Evolutionary conservation across 352 stramenopile genomes (phyloP).

Genomic region (Phytophthora nicotianae): DNA sequence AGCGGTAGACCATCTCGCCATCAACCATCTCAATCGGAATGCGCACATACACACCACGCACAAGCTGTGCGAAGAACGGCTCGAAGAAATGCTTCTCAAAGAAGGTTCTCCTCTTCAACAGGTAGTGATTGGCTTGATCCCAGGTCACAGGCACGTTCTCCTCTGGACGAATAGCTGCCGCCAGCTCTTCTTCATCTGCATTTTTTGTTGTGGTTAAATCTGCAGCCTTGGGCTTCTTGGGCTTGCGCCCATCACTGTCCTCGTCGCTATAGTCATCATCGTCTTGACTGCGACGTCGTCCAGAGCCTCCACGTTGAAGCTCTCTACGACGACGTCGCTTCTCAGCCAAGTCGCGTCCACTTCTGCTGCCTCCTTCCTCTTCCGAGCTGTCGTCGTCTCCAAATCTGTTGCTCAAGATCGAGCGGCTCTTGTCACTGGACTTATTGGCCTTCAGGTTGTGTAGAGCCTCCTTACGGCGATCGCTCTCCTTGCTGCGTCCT

Average conservation of each 20-base stretch:
- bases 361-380: constrained; percentile 44
- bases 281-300: constrained; percentile 27
- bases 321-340: constrained; percentile 78
- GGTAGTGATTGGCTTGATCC: constrained; percentile 80
- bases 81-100: constrained; percentile 91
- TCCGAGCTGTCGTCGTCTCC: constrained; percentile 60
- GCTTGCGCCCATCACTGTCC: constrained; percentile 43
- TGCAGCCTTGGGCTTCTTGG: constrained; percentile 31
- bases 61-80: constrained; percentile 82
- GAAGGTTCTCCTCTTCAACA: constrained; percentile 72
- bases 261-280: constrained; percentile 53
- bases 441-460: constrained; percentile 84
- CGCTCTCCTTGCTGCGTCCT: constrained; percentile 63
- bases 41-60: constrained; percentile 76
- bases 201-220: constrained; percentile 41
- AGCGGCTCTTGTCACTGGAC: constrained; percentile 69
- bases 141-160: constrained; percentile 77
- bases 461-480: constrained; percentile 81
- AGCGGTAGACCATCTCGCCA: constrained; percentile 84
- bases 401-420: constrained; percentile 83
- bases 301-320: constrained; percentile 57
- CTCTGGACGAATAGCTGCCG: constrained; percentile 51
- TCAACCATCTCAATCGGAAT: constrained; percentile 75
- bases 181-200: constrained; percentile 51
- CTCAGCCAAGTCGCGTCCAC: constrained; percentile 68